Evolutionary conservation across 345 rosid species (phyloP), one percentile per base, ranked within the genome.

Genomic region (Linum usitatissimum): DNA sequence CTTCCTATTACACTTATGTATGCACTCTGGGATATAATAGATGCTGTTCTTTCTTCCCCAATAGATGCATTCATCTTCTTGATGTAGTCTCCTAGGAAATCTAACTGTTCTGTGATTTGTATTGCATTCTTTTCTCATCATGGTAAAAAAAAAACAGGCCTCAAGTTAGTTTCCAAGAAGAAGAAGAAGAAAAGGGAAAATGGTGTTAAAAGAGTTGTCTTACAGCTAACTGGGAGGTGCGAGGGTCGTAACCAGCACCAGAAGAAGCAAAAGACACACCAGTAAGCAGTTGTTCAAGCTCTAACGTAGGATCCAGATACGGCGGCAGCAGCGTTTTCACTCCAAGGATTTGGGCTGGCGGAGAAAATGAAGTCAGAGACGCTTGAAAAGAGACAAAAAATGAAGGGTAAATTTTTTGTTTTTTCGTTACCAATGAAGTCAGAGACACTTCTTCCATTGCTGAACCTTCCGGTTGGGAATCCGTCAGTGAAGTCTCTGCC

Each of bases 241-340:
- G 30, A 21, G 58, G 48, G 36, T 80, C 84, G 20, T 75, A 54
- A 9, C 79, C 84, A 19, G 76, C 70, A 53, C 81, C 78, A 13
- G 70, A 74, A 0, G 81, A 77, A 38, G 78, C 79, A 19, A 80
- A 77, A 70, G 74, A 63, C 5, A 75, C 74, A 0, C 79, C 84
- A 0, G 81, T 72, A 0, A 53, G 40, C n/a, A 75, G 75, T 38
- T 72, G 79, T 19, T 49, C 3, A 18, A 13, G 30, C 51, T 34
- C 62, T 9, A 75, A 72, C 14, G 51, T 68, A 0, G 77, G 77
- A 60, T 73, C 70, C 3, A 72, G 57, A 61, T 60, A 80, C 38
- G 79, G 76, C 5, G 81, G 79, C 34, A 77, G 3, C 3, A 54
- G 9, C 17, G 45, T 49, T 59, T 73, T 77, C n/a, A 80, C 56